Evolutionary conservation across 2,329 filamentous ascomycete genomes (phyloP), one percentile per base, ranked within the genome.

Genomic region (Clarireedia homoeocarpa): DNA sequence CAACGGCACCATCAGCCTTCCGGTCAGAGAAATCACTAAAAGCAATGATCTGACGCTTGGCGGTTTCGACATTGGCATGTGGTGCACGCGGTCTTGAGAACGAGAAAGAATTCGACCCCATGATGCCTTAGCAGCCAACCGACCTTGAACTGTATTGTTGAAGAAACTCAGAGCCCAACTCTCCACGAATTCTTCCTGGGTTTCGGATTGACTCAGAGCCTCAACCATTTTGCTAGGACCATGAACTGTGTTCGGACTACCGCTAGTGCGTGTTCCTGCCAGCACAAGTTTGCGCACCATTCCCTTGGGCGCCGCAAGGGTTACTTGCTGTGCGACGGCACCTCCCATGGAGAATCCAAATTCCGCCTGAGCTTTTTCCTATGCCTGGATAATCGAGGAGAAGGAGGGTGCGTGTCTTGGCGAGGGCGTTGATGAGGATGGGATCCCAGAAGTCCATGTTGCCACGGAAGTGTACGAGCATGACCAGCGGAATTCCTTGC

Each of bases 381-480:
- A 20, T 4, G 23, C 12, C 17, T 3, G 40, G 9, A 7, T 12
- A n/a, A 46, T 70, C 67, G 65, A 73, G 64, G 46, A 71, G 60
- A 40, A 74, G 58, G 42, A 73, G 57, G 1, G 63, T 64, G 0
- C 71, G 66, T 6, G 53, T 57, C 4, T 59, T 52, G 15, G 67
- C 66, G 10, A 73, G 62, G 10, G 60, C 53, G 48, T 72, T 71
- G 60, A 73, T 62, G 38, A 73, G 57, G 10, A 59, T 54, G 23
- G 66, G 65, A 56, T 69, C 65, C 61, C 61, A 64, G 34, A 56
- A 61, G 46, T 63, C 65, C 62, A 68, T 67, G 56, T 62, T 67
- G 15, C 62, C 64, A 23, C 67, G 55, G 42, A 67, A 67, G 52
- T 67, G 64, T 64, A 14, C 63, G 27, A 63, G 56, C 51, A 68